Percentiles rank a stretch among this genome's conserved stretches.
Evolutionary conservation across 768 basidiomycete genomes (phyloP).

Genomic region (Daedalea quercina): DNA sequence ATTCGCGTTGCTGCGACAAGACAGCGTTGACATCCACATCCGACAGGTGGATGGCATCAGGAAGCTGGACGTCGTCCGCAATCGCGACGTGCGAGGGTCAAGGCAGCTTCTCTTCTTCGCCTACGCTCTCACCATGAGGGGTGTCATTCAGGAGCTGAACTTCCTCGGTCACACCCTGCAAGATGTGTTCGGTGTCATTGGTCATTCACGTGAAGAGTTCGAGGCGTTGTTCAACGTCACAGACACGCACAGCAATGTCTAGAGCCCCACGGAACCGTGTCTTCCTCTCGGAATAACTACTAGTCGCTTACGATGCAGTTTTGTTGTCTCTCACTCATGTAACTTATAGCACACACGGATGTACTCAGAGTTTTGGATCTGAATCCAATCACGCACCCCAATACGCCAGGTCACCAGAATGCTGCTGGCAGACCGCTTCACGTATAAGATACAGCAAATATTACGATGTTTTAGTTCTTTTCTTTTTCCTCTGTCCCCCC

Average conservation of each 20-base stretch:
- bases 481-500: constrained; percentile 8
- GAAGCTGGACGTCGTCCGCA: constrained; percentile 81
- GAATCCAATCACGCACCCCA: neutral
- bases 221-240: constrained; percentile 57
- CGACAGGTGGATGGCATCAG: constrained; percentile 78
- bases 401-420: no score
- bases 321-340: neutral
- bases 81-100: constrained; percentile 73
- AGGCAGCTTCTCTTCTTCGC: constrained; percentile 89
- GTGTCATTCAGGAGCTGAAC: constrained; percentile 87
- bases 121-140: constrained; percentile 91
- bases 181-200: constrained; percentile 89
- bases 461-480: constrained; percentile 11
- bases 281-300: no score
- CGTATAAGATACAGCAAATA: neutral
- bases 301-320: no score
- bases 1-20: neutral
- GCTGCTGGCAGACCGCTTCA: no score
- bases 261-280: no score
- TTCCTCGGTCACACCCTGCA: constrained; percentile 76
- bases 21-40: neutral
- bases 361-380: neutral
- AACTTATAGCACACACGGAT: no score
- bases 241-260: neutral
- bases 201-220: constrained; percentile 74